Base-by-base conservation (phyloP, 2,329 filamentous ascomycete genomes). In the Camillea tinctor region DNA sequence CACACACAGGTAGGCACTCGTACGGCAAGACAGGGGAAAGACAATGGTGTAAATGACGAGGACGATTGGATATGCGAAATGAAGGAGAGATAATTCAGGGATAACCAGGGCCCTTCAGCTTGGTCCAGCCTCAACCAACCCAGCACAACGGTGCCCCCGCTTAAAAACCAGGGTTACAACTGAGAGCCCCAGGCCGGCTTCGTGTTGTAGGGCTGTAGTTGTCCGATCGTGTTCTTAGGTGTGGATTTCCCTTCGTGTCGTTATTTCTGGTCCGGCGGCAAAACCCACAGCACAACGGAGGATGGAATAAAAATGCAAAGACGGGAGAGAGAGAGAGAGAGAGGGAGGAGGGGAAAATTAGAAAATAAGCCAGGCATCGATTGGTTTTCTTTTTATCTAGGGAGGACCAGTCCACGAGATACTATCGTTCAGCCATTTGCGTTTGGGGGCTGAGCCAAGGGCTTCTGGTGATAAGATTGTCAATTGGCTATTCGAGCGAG, bases 401-500 rank as follows among this genome's bases (percentile, higher is more conserved):
- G 19, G 49, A n/a, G 49, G 17, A 19, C 3, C 49, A 50, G 21
- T 19, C 19, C 49, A 50, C 49, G 49, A 50, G 11, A 50, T 44
- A n/a, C 44, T 17, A 49, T 50, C 49, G 20, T 54, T 54, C 52
- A 54, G 52, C 52, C 20, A 9, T 54, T 54, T 23, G 52, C 17
- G 52, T 26, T 24, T 36, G 24, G 52, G 52, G 52, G 52, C 52
- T 54, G 23, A 54, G 52, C 51, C 36, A 11, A 15, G 51, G 23
- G 22, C 20, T 19, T 51, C 26, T 24, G 11, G 49, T 24, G 49
- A 51, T 51, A 24, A 21, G 20, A 11, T 4, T 21, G 49, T 19
- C 49, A 19, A 51, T 51, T 51, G 49, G 19, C 51, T 23, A 11
- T 26, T 21, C 36, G 17, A 44, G 11, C 15, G 15, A 17, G 36